Percentiles rank a stretch among this genome's conserved stretches.
Evolutionary conservation across 2,329 filamentous ascomycete species (phyloP).

Genomic region (Hypoxylon sp.): DNA sequence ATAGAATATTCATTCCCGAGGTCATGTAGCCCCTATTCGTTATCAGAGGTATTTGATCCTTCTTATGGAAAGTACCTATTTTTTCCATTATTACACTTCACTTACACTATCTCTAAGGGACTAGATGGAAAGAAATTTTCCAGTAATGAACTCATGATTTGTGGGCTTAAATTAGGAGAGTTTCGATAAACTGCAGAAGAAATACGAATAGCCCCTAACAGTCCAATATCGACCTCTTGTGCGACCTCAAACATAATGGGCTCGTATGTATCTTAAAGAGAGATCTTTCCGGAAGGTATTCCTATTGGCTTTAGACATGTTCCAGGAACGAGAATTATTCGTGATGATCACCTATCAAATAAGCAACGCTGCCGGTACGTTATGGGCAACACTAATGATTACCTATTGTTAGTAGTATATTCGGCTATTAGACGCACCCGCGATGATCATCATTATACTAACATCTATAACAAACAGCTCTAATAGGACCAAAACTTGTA

Average conservation of each 20-base stretch:
- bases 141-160: too few relatives aligned
- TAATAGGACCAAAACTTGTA: conserved; percentile 9
- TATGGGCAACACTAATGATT: background rate
- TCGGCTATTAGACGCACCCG: background rate
- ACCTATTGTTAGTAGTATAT: background rate
- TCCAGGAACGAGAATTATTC: background rate
- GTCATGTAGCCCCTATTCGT: too few relatives aligned
- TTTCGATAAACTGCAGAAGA: too few relatives aligned
- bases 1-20: too few relatives aligned
- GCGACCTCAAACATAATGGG: background rate
- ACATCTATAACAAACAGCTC: background rate
- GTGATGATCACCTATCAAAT: background rate
- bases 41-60: too few relatives aligned
- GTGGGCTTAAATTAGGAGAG: too few relatives aligned
- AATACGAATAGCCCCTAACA: too few relatives aligned
- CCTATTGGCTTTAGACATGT: conserved; percentile 8
- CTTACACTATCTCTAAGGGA: too few relatives aligned
- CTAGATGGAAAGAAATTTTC: too few relatives aligned
- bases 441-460: background rate
- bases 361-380: background rate
- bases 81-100: too few relatives aligned
- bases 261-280: background rate
- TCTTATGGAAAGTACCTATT: too few relatives aligned
- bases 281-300: conserved; percentile 11
- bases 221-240: background rate